Evolutionary conservation across 352 stramenopile species (phyloP).

Genomic region (Globisporangium barbulae): DNA sequence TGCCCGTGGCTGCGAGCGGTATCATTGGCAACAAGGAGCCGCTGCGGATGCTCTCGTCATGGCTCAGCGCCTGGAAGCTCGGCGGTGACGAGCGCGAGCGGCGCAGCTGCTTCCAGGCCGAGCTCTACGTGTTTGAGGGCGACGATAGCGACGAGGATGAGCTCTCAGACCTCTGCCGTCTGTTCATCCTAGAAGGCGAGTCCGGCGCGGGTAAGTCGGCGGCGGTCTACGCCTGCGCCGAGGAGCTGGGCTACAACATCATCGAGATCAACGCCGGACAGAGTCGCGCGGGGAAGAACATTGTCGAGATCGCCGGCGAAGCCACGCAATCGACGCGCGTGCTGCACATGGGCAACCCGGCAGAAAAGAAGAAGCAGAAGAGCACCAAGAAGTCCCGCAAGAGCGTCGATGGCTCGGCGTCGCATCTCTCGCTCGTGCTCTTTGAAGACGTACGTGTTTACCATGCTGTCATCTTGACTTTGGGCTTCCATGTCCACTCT

Average conservation of each 20-base stretch:
- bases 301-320: conserved; percentile 79
- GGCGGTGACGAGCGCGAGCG: conserved; percentile 40
- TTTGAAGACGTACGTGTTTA: conserved; percentile 66
- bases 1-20: conserved; percentile 46
- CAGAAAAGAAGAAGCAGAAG: conserved; percentile 34
- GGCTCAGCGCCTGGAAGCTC: conserved; percentile 74
- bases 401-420: conserved; percentile 33
- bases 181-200: conserved; percentile 76
- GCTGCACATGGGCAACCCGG: conserved; percentile 36
- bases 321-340: conserved; percentile 81
- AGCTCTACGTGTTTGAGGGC: conserved; percentile 65
- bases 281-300: conserved; percentile 58
- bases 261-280: conserved; percentile 86
- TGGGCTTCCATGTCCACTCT: neutral
- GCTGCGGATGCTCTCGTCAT: conserved; percentile 62
- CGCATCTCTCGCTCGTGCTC: conserved; percentile 73
- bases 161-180: conserved; percentile 44
- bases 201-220: conserved; percentile 73
- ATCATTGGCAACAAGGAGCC: conserved; percentile 69
- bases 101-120: conserved; percentile 47
- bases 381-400: conserved; percentile 34
- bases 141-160: conserved; percentile 57
- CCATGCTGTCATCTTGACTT: neutral
- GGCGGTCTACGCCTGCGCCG: conserved; percentile 73
- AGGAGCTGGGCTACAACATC: conserved; percentile 79